Percentiles rank a stretch among this genome's conserved stretches.
phyloP scores from a whole-genome alignment of 352 stramenopile species.

The Globisporangium emineosum region DNA sequence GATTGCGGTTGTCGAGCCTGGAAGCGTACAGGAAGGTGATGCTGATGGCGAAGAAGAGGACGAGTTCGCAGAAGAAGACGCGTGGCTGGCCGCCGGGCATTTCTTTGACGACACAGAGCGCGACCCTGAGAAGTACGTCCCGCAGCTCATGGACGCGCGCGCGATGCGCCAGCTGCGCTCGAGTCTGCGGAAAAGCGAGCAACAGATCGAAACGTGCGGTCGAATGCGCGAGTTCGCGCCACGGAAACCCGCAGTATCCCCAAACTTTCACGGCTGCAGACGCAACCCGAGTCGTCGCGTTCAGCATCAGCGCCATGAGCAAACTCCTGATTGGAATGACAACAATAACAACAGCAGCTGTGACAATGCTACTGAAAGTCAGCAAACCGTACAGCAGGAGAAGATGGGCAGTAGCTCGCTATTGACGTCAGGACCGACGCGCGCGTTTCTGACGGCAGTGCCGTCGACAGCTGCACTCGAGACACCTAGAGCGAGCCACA shows the following conservation, averaged over 20 bases:
- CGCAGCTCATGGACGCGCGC: conserved; percentile 54
- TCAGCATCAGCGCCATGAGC: neutral
- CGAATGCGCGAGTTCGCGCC: conserved; percentile 48
- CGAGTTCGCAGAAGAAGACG: conserved; percentile 10
- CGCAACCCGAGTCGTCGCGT: neutral
- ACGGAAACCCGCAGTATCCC: conserved; percentile 21
- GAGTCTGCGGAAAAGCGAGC: conserved; percentile 34
- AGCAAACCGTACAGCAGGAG: neutral
- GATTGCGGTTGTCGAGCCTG: neutral
- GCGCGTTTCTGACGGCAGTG: conserved; percentile 9
- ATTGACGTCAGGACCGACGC: neutral
- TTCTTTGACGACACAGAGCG: conserved; percentile 6
- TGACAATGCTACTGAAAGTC: neutral
- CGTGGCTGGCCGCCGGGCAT: conserved; percentile 9
- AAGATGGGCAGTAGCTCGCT: neutral
- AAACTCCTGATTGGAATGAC: neutral
- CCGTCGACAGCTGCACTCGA: neutral
- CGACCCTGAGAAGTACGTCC: conserved; percentile 30
- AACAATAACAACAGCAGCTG: neutral
- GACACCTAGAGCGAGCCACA: neutral
- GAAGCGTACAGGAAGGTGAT: neutral
- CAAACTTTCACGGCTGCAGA: neutral
- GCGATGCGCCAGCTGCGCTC: conserved; percentile 43
- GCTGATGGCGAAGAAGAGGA: neutral
- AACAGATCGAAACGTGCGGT: conserved; percentile 37